Percentiles rank a stretch among this genome's conserved stretches.
Conservation (phyloP, 306 rosid species). For the Vicia villosa region DNA sequence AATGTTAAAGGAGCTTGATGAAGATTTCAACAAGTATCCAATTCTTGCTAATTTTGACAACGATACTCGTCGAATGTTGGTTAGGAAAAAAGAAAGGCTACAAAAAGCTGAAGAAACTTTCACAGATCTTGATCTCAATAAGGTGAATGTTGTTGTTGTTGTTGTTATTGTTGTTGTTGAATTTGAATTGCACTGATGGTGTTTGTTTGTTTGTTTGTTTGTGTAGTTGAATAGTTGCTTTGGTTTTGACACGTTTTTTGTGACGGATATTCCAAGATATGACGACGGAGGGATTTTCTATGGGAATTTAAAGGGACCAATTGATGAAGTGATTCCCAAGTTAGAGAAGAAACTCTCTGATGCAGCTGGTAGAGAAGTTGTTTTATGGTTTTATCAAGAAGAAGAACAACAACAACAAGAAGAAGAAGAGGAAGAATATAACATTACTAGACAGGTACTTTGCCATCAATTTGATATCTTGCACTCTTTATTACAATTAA, state of each 20-base stretch:
- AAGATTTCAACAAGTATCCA: constrained; percentile 58
- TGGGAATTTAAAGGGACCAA: constrained; percentile 86
- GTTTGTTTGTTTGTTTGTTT: not conserved
- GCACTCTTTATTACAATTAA: not conserved
- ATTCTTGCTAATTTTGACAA: constrained; percentile 40
- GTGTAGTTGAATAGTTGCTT: constrained; percentile 80
- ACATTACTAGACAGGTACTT: constrained; percentile 75
- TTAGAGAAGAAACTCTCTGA: constrained; percentile 84
- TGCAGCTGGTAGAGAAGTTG: constrained; percentile 78
- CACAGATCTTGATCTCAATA: constrained; percentile 79
- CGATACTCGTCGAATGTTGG: constrained; percentile 56
- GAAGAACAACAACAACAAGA: no score
- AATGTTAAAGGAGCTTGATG: constrained; percentile 78
- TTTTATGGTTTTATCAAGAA: constrained; percentile 88
- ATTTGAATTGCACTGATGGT: not conserved
- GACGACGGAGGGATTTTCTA: constrained; percentile 95
- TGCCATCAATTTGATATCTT: not conserved
- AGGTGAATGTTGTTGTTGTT: constrained; percentile 40
- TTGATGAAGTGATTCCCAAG: constrained; percentile 85
- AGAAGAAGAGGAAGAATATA: constrained; percentile 79
- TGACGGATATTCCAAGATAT: constrained; percentile 90
- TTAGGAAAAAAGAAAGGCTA: constrained; percentile 63
- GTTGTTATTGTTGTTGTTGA: not conserved
- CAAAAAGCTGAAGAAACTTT: constrained; percentile 74
- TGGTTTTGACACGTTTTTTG: constrained; percentile 85